Percentiles rank a stretch among this genome's conserved stretches.
Evolutionary conservation across 2,329 filamentous ascomycete species (phyloP).

Genomic region (Talaromyces sp.): DNA sequence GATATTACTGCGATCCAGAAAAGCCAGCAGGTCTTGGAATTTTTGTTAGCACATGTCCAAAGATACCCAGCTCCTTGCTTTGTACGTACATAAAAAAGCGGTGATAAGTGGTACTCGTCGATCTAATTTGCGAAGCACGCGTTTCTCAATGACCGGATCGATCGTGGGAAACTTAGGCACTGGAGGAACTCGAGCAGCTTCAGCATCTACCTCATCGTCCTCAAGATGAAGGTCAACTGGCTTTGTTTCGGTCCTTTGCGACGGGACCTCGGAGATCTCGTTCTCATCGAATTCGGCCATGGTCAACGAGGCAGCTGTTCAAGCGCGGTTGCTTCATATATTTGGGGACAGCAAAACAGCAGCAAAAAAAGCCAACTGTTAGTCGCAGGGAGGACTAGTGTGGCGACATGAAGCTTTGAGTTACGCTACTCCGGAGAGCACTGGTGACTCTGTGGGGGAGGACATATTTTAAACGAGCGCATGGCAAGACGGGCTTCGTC

Average conservation of each 20-base stretch:
- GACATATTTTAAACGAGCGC: background rate
- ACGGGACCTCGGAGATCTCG: background rate
- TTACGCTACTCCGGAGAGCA: background rate
- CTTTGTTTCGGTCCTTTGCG: constrained; percentile 2
- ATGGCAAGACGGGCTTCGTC: background rate
- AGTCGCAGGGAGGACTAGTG: background rate
- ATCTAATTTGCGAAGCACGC: constrained; percentile 34
- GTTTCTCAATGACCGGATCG: constrained; percentile 30
- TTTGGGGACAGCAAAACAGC: background rate
- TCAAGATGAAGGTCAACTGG: constrained; percentile 2
- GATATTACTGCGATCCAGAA: constrained; percentile 48
- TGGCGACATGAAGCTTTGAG: background rate
- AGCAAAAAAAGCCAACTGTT: background rate
- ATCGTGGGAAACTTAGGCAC: constrained; percentile 14
- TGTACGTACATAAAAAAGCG: constrained; percentile 33
- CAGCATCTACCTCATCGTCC: background rate
- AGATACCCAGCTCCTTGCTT: background rate
- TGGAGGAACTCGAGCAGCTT: background rate
- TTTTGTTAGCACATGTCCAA: constrained; percentile 2
- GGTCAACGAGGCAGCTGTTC: background rate
- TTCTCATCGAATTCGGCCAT: background rate
- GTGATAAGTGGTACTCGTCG: constrained; percentile 28
- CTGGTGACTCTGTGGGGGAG: background rate
- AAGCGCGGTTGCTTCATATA: background rate
- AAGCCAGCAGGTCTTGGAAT: constrained; percentile 39